Base-by-base conservation (phyloP, 176 grass and related monocot species). In the Aegilops tauschii region DNA sequence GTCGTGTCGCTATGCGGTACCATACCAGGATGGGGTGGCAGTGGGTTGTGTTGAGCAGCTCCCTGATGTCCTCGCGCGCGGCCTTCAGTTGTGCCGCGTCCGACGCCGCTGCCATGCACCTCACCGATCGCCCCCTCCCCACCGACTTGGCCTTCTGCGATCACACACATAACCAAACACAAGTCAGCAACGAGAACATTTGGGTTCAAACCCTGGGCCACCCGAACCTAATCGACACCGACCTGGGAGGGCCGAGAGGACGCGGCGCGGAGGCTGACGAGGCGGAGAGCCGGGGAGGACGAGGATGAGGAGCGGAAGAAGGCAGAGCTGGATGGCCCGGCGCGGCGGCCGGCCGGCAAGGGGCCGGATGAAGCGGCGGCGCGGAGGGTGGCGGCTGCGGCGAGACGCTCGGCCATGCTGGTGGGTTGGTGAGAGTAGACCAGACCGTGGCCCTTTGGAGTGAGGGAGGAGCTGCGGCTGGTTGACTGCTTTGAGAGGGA, bases 21-120 rank as follows among this genome's bases (percentile, higher is more conserved):
- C 61, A 37, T 91, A 99, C 97, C 92, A 99, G 73, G 83, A 99
- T 99, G 8, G 97, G 97, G 84, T 99, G 94, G 87, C 92, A 94
- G 66, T 87, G 83, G 13, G 85, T 93, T 8, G 83, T 85, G 66
- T 72, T 92, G 76, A 99, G 94, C 54, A 99, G 89, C 50, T 91
- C 97, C 84, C 67, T 96, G 68, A 92, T 93, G 77, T 99, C 97
- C 89, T 96, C 89, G 73, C 89, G 90, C 5, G 97, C 97, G 44
- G 89, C 84, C 86, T 91, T 99, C 80, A 96, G 83, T 89, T 96
- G 94, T 77, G 88, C 64, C 16, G 80, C 59, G 80, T 91, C 94
- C 5, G 94, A 90, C 59, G 88, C 86, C 47, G 86, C 54, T 11
- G 87, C 84, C 69, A 75, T 69, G 49, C 88, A 90, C 78, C 83